phyloP scores from a whole-genome alignment of 495 filamentous ascomycete genomes.

The Hypoxylon trugodes region DNA sequence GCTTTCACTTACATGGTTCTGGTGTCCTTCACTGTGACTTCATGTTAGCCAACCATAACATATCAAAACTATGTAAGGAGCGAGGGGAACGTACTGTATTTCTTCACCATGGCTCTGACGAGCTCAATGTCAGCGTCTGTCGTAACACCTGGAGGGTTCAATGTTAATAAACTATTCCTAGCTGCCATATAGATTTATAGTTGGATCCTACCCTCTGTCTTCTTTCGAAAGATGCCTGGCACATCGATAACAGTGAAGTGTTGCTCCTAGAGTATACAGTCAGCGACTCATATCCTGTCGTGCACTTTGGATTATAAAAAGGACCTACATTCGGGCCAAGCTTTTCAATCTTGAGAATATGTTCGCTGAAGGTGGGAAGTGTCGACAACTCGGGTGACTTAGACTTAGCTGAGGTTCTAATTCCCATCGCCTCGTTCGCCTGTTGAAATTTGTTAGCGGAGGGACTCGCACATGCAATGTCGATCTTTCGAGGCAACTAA shows the following conservation, averaged over 20 bases:
- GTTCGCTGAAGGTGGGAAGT: constrained; percentile 58
- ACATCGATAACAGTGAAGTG: constrained; percentile 69
- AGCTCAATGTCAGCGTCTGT: constrained; percentile 57
- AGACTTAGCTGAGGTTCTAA: constrained; percentile 37
- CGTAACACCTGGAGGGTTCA: constrained; percentile 40
- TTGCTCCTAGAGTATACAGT: constrained; percentile 43
- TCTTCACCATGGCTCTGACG: constrained; percentile 62
- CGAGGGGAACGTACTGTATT: constrained; percentile 55
- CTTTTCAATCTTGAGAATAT: constrained; percentile 68
- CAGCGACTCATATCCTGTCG: not conserved
- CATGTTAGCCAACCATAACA: constrained; percentile 5
- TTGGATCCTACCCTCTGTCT: constrained; percentile 49
- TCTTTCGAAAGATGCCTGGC: constrained; percentile 67
- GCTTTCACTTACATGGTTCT: constrained; percentile 39
- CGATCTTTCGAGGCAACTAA: constrained; percentile 8
- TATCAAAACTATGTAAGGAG: not conserved
- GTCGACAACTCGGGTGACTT: constrained; percentile 23
- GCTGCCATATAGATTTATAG: not conserved
- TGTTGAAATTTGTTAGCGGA: constrained; percentile 30
- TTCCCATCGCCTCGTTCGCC: constrained; percentile 58
- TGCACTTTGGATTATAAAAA: not conserved
- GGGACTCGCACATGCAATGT: not conserved
- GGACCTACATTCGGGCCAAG: constrained; percentile 55
- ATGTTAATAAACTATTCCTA: not conserved
- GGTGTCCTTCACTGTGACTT: constrained; percentile 33